Conservation (phyloP, 1,284 basidiomycete species). For the Fomitiporia mediterranea region DNA sequence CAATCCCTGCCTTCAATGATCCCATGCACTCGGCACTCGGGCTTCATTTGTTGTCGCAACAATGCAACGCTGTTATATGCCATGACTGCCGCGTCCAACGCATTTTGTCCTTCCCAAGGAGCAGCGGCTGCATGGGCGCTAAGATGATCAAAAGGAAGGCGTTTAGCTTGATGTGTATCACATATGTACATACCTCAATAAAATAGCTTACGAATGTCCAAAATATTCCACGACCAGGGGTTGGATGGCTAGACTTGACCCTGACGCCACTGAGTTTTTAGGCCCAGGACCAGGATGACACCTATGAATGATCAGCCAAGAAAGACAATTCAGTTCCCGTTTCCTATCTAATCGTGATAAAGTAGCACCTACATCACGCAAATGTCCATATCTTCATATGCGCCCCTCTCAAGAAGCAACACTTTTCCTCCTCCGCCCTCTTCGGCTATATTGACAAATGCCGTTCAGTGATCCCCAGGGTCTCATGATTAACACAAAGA, state of each 20-base stretch:
- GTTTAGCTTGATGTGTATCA: not conserved
- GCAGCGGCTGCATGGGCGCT: conserved; percentile 33
- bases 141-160: not conserved
- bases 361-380: conserved; percentile 32
- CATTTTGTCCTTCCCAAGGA: conserved; percentile 45
- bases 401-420: conserved; percentile 35
- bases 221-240: conserved; percentile 26
- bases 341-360: not conserved
- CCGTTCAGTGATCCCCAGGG: not conserved
- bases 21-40: conserved; percentile 61
- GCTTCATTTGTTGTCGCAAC: conserved; percentile 67
- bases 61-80: conserved; percentile 47
- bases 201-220: conserved; percentile 25
- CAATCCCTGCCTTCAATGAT: conserved; percentile 60
- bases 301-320: conserved; percentile 4
- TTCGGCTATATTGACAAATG: conserved; percentile 33
- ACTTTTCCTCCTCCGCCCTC: conserved; percentile 45
- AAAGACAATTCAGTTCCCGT: too few species aligned
- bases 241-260: conserved; percentile 28
- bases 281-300: conserved; percentile 26
- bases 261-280: conserved; percentile 21
- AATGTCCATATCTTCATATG: conserved; percentile 38
- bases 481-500: not conserved
- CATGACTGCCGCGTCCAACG: conserved; percentile 43
- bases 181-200: not conserved